Base-by-base conservation (phyloP, 257 asterid species). In the Cynanchum wilfordii region DNA sequence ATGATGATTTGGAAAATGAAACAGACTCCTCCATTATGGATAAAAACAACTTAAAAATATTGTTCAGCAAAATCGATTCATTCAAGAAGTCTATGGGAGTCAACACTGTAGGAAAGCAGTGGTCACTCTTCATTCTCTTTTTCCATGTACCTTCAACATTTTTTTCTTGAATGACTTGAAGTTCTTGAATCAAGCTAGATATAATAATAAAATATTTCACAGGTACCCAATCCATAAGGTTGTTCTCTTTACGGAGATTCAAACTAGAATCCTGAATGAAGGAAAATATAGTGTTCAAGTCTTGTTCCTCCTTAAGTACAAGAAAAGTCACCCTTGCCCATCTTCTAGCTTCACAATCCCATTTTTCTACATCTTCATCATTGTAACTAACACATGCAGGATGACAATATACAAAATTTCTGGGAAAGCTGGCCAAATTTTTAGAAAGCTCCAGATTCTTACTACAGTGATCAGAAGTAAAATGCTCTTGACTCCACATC, bases 281-380 rank as follows among this genome's bases (percentile, higher is more conserved):
- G 91, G 81, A 75, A 57, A 82, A 80, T 69, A 88, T 74, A 74
- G 87, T 86, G 79, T 75, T 81, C 56, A 89, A 73, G 76, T 80
- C 84, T 30, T 84, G 83, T 73, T 78, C 83, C 60, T 72, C 85
- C 78, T 75, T 79, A 47, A 75, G 80, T 49, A 83, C 82, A 72
- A 93, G 90, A 79, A 93, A 93, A 72, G 88, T 84, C 81, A 88
- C 90, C 72, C 98, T 86, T 51, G 88, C 89, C 98, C 98, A 93
- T 72, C 96, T 87, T 71, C 79, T 84, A 79, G 96, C 91, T 81
- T 86, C 92, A 83, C 83, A 84, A 75, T 71, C 87, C 98, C 98
- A 93, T 51, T 90, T 84, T 76, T 85, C 89, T 75, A 93, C 73
- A 77, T 93, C 96, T 68, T 86, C 98, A 73, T 91, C 98, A n/a